Evolutionary conservation across 2,329 filamentous ascomycete genomes (phyloP).

Genomic region (Fusarium foetens): DNA sequence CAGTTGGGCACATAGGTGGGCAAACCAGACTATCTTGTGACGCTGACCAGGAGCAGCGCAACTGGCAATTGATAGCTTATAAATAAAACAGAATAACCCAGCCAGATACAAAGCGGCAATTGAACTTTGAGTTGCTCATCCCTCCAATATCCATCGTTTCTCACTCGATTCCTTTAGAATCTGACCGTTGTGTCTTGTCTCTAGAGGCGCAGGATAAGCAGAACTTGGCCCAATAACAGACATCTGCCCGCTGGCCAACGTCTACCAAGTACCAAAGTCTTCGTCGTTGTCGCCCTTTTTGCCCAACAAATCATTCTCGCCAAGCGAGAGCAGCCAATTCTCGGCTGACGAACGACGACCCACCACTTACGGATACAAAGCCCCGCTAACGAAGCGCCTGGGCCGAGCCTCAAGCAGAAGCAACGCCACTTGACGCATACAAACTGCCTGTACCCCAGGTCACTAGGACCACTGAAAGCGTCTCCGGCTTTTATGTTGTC

Average conservation of each 20-base stretch:
- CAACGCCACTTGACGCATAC: slow-evolving; percentile 12
- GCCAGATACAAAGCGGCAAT: slow-evolving; percentile 8
- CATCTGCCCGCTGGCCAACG: not conserved
- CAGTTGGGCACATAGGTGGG: not conserved
- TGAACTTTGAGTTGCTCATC: not conserved
- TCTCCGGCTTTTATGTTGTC: not conserved
- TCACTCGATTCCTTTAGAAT: slow-evolving; percentile 23
- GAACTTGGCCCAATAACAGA: not conserved
- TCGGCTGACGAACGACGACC: slow-evolving; percentile 6
- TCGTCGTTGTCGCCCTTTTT: not conserved
- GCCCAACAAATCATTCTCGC: slow-evolving; percentile 6
- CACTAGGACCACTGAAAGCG: not conserved
- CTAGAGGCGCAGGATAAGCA: not conserved
- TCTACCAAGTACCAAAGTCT: not conserved
- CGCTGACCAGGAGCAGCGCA: slow-evolving; percentile 15
- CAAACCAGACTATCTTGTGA: slow-evolving; percentile 19
- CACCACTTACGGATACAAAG: not conserved
- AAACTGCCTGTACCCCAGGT: slow-evolving; percentile 16
- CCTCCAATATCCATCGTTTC: slow-evolving; percentile 6
- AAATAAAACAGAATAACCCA: slow-evolving; percentile 21
- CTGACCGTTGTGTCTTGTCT: not conserved
- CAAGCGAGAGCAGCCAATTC: slow-evolving; percentile 5
- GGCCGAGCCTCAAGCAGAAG: slow-evolving; percentile 27
- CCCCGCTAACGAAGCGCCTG: not conserved
- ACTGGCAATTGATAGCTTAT: slow-evolving; percentile 8